These are phyloP conservation scores for Hymenoscyphus fraxineus DNA, from an alignment of 2,329 filamentous ascomycete species.

Conservation along the genomic window DNA sequence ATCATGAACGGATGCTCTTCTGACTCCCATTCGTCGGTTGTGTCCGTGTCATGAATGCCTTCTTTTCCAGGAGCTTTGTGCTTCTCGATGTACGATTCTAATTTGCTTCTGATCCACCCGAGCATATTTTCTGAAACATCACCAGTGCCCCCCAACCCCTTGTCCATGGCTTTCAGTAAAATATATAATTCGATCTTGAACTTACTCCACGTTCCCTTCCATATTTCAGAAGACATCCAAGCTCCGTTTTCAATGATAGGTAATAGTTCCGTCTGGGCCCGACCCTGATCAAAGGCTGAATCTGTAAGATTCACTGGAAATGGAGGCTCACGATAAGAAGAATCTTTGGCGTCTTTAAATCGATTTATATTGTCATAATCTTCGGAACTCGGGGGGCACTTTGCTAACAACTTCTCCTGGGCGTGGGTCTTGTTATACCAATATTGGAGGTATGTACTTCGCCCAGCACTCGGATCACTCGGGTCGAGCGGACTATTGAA, in stretches of 20 bases:
- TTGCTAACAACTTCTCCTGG: too few relatives aligned
- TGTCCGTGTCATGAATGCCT: too few relatives aligned
- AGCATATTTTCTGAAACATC: too few relatives aligned
- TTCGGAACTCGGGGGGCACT: not conserved
- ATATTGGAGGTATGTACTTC: too few relatives aligned
- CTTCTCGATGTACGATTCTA: too few relatives aligned
- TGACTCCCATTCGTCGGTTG: too few relatives aligned
- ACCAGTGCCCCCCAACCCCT: not conserved
- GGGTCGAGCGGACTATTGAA: too few relatives aligned
- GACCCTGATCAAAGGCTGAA: not conserved
- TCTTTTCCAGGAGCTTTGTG: too few relatives aligned
- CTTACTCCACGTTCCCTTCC: not conserved
- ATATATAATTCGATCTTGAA: not conserved
- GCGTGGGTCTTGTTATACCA: too few relatives aligned
- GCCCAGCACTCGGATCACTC: too few relatives aligned
- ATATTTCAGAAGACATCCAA: not conserved
- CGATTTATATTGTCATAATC: not conserved
- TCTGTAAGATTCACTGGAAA: not conserved
- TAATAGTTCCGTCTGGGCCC: not conserved
- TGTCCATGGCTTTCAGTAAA: not conserved
- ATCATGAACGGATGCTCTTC: too few relatives aligned
- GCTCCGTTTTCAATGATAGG: not conserved
- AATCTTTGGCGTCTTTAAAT: not conserved
- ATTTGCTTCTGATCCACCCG: too few relatives aligned
- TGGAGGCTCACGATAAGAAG: not conserved